Evolutionary conservation across 2,329 filamentous ascomycete genomes (phyloP), one percentile per base, ranked within the genome.

Genomic region (Paraconiothyrium brasiliense): DNA sequence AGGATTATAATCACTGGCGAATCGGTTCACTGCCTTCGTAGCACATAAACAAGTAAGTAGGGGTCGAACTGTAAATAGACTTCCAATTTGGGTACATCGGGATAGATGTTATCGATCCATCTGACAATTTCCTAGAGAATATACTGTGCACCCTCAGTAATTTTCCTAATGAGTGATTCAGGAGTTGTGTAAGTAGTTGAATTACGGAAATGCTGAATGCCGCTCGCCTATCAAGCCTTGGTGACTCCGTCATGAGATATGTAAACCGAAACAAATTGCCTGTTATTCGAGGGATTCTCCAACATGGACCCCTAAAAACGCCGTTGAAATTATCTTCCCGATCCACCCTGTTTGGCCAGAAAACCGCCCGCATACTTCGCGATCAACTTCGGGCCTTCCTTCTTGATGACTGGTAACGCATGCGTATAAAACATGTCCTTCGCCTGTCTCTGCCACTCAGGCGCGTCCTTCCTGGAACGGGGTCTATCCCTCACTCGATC

Each of bases 361-460:
- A 67, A 58, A 30, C 54, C 59, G 16, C 63, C 65, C 37, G 69
- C 50, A 54, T 71, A 61, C 49, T 67, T 67, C 24, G 48, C 54
- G 7, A 71, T 58, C 43, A 58, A 60, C 61, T 69, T 69, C 10
- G 60, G 60, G 2, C 67, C 67, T 56, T 71, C 68, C 2, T 54
- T 59, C 62, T 71, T 71, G 51, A 71, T 69, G 6, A 63, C 65
- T 1, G 68, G 68, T 9, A 71, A 46, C 27, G 68, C 68, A 61
- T 71, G 69, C 39, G 64, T 39, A 35, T 47, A 64, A 39, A 71
- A 71, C 60, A 69, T 62, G 20, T 67, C 59, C 56, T 67, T 64
- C 1, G 67, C 68, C 57, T 71, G 58, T 24, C 59, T 57, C 64
- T 71, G 63, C 68, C 68, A 71, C 34, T 62, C 57, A 13, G 57